Conservation (phyloP, 768 basidiomycete genomes). For the Tylopilus rubrobrunneus region DNA sequence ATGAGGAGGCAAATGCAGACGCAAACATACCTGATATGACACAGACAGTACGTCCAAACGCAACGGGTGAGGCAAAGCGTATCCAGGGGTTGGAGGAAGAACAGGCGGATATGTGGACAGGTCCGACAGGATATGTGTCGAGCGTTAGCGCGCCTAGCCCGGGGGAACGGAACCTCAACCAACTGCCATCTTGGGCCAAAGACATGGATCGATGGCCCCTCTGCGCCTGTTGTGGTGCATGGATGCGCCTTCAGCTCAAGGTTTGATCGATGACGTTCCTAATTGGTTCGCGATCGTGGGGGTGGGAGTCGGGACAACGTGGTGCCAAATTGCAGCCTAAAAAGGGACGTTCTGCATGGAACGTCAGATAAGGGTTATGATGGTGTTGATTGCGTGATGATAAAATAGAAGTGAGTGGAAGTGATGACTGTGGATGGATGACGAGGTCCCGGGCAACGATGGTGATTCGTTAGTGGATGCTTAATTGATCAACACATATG, state of each 20-base stretch:
- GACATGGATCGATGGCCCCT: conserved; percentile 6
- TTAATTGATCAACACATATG: not conserved
- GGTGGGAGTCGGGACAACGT: conserved; percentile 6
- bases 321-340: conserved; percentile 4
- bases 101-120: not conserved
- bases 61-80: not conserved
- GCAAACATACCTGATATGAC: not conserved
- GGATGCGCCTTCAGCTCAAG: conserved; percentile 5
- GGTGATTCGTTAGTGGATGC: not conserved
- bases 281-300: conserved; percentile 18
- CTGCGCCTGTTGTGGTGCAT: conserved; percentile 5
- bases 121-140: not conserved
- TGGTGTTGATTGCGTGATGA: not conserved
- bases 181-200: conserved; percentile 1
- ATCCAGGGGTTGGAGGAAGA: not conserved
- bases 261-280: conserved; percentile 15
- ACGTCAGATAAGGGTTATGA: conserved; percentile 14
- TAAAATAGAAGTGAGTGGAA: not conserved
- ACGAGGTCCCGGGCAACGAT: no score
- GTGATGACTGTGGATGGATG: not conserved
- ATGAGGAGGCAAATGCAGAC: not conserved
- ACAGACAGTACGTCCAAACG: not conserved
- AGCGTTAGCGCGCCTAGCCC: not conserved
- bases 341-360: not conserved
- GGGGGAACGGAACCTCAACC: not conserved